A percentile compares a stretch with the other conserved stretches of the same genome.
phyloP scores from a whole-genome alignment of 2,329 filamentous ascomycete genomes.

The Elsinoe arachidis region DNA sequence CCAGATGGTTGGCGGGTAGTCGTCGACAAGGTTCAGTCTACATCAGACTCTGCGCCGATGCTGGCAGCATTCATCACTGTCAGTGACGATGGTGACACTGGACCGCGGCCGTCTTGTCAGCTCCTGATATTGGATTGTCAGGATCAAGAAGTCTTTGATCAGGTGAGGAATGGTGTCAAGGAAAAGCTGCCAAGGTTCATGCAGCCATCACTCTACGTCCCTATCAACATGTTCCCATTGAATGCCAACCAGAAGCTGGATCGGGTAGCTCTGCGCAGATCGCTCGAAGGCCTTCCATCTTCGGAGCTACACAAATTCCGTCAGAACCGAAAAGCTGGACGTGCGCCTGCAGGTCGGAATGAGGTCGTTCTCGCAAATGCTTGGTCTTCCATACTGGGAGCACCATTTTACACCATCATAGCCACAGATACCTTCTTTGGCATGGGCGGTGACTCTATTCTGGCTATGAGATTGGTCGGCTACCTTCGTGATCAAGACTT shows the following conservation, averaged over 20 bases:
- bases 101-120: background rate
- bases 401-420: background rate
- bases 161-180: slow-evolving; percentile 53
- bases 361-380: background rate
- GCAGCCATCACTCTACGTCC: slow-evolving; percentile 78
- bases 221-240: slow-evolving; percentile 63
- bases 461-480: slow-evolving; percentile 27
- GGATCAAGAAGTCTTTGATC: slow-evolving; percentile 40
- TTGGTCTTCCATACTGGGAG: background rate
- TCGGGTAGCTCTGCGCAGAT: background rate
- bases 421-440: slow-evolving; percentile 4
- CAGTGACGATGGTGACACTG: background rate
- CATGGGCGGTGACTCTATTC: slow-evolving; percentile 9
- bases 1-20: background rate
- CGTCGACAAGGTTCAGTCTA: background rate
- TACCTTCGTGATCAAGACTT: slow-evolving; percentile 48
- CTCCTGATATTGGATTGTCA: background rate
- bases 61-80: background rate
- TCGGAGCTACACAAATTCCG: background rate
- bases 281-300: background rate
- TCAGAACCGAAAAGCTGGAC: background rate
- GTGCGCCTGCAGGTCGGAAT: background rate
- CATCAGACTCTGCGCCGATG: background rate
- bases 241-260: slow-evolving; percentile 50
- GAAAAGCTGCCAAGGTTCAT: slow-evolving; percentile 66